Conservation (phyloP, 768 basidiomycete species). For the Suillus ampliporus region DNA sequence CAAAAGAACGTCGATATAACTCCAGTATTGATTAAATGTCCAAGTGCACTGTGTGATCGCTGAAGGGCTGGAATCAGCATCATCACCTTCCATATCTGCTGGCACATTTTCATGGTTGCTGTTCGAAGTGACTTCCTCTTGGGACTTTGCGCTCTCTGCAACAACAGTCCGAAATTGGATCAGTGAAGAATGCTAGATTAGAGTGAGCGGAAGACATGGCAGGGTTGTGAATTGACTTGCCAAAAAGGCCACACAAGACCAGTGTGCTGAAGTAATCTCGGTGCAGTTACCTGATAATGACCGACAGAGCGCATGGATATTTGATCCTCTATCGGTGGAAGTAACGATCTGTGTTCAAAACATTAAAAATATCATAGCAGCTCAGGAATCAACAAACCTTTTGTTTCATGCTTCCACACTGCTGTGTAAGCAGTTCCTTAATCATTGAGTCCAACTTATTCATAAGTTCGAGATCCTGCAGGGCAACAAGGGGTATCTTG, state of each 20-base stretch:
- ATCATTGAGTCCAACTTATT: slow-evolving; percentile 9
- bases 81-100: not conserved
- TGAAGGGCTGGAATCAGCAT: not conserved
- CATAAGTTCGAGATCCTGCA: slow-evolving; percentile 12
- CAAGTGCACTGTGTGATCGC: not conserved
- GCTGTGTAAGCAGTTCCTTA: slow-evolving; percentile 7
- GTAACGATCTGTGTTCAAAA: not conserved
- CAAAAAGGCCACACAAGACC: slow-evolving; percentile 13
- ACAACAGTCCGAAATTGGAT: slow-evolving; percentile 4
- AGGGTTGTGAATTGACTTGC: not conserved
- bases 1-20: slow-evolving; percentile 5
- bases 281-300: not conserved
- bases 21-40: slow-evolving; percentile 10
- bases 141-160: not conserved
- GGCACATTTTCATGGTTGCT: not conserved
- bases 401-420: slow-evolving; percentile 10
- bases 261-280: slow-evolving; percentile 14
- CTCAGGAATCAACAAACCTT: slow-evolving; percentile 8
- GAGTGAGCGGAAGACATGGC: not conserved
- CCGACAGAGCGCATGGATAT: not conserved
- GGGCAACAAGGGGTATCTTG: slow-evolving; percentile 3
- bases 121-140: not conserved
- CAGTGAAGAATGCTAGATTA: slow-evolving; percentile 6
- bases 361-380: not conserved
- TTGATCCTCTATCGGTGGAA: not conserved